These are phyloP conservation scores for Colletotrichum tofieldiae DNA, from an alignment of 2,329 filamentous ascomycete genomes.

Conservation along the genomic window DNA sequence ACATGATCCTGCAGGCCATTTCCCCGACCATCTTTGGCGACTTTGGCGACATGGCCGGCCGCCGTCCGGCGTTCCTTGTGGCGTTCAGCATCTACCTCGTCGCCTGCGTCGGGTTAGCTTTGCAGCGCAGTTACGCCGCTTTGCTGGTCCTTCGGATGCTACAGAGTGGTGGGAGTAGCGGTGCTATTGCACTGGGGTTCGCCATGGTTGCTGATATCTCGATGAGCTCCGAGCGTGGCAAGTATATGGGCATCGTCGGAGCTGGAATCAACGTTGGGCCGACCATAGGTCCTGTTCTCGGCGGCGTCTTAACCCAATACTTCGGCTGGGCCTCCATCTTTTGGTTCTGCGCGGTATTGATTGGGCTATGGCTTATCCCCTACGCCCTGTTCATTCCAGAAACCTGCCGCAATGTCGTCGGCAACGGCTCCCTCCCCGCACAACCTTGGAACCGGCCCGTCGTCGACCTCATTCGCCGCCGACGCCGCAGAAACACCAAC, in stretches of 20 bases:
- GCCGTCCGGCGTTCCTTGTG: slow-evolving; percentile 74
- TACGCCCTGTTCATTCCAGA: slow-evolving; percentile 72
- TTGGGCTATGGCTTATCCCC: slow-evolving; percentile 65
- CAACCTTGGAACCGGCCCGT: slow-evolving; percentile 72
- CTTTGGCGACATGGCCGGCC: slow-evolving; percentile 73
- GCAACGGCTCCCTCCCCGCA: slow-evolving; percentile 73
- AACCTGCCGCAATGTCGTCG: slow-evolving; percentile 72
- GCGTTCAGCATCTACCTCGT: slow-evolving; percentile 70
- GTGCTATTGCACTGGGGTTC: slow-evolving; percentile 79
- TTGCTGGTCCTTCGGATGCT: slow-evolving; percentile 74
- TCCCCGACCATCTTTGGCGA: slow-evolving; percentile 74
- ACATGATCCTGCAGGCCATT: slow-evolving; percentile 76
- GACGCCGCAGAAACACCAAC: slow-evolving; percentile 45
- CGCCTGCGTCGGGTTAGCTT: slow-evolving; percentile 72
- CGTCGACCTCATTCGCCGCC: slow-evolving; percentile 62
- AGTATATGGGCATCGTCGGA: slow-evolving; percentile 79
- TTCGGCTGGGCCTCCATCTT: slow-evolving; percentile 79
- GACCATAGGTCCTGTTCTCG: slow-evolving; percentile 72
- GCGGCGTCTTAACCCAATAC: slow-evolving; percentile 75
- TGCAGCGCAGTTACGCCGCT: slow-evolving; percentile 71
- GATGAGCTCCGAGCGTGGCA: slow-evolving; percentile 78
- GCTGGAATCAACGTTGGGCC: slow-evolving; percentile 71
- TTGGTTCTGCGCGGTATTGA: slow-evolving; percentile 76
- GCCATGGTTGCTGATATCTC: slow-evolving; percentile 82
- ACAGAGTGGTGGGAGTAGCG: slow-evolving; percentile 76